phyloP scores from a whole-genome alignment of 2,329 filamentous ascomycete species.

The Aureobasidium sp. region DNA sequence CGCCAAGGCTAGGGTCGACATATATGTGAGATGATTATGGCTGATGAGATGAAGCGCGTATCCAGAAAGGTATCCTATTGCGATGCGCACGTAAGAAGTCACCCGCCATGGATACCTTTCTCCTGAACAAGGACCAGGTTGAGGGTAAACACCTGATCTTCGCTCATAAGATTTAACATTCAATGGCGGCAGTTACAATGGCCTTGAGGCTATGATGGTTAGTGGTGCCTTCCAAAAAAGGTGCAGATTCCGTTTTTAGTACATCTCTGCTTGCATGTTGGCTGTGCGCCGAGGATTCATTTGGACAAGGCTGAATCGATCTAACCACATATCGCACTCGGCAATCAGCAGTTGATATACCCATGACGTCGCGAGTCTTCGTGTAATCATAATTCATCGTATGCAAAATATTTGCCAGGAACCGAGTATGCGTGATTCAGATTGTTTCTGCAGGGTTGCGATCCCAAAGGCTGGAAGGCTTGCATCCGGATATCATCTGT shows the following conservation, averaged over 20 bases:
- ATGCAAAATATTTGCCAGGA: not conserved
- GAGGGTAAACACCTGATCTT: too few species aligned
- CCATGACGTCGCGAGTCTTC: not conserved
- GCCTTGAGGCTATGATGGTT: not conserved
- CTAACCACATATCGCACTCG: not conserved
- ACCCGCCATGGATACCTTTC: too few species aligned
- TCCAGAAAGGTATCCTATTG: not conserved
- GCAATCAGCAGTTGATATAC: not conserved
- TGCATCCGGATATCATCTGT: not conserved
- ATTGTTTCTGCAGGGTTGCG: not conserved
- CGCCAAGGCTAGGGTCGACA: not conserved
- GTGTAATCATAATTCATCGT: not conserved
- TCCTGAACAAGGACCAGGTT: not conserved
- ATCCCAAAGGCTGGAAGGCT: not conserved
- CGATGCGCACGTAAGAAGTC: not conserved
- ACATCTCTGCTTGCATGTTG: not conserved
- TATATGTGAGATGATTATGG: not conserved
- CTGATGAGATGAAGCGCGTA: not conserved
- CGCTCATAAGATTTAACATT: not conserved
- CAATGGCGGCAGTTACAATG: conserved; percentile 2
- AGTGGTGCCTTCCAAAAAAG: not conserved
- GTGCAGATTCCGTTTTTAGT: not conserved
- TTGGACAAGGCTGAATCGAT: not conserved
- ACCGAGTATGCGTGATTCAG: not conserved
- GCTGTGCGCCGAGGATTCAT: not conserved